These are phyloP conservation scores for Diplosphaera chodatii DNA, from an alignment of 139 green algal genomes.

Conservation along the genomic window DNA sequence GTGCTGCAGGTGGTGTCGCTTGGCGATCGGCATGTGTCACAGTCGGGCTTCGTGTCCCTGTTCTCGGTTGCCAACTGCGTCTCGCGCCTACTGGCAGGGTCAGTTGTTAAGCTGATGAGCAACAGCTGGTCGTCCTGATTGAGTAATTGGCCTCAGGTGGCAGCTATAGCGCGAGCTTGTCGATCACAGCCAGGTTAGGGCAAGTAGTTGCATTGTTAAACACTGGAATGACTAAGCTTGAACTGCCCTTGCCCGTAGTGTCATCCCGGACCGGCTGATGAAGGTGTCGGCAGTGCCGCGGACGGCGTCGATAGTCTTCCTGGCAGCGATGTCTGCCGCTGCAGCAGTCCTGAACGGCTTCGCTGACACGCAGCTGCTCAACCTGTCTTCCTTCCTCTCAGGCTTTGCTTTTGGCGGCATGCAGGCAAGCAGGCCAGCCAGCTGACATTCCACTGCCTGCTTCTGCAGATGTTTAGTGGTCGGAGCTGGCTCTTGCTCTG, in stretches of 20 bases:
- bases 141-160: too few species aligned
- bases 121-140: too few species aligned
- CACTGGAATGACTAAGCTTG: too few species aligned
- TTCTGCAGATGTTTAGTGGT: too few species aligned
- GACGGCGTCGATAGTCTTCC: constrained; percentile 28
- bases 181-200: too few species aligned
- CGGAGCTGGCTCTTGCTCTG: too few species aligned
- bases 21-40: neutral
- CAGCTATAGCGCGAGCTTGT: too few species aligned
- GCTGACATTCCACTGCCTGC: too few species aligned
- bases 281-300: constrained; percentile 35
- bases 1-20: neutral
- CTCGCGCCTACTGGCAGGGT: constrained; percentile 5
- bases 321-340: constrained; percentile 14
- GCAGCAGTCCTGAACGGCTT: constrained; percentile 19
- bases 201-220: too few species aligned
- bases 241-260: too few species aligned
- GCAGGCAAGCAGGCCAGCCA: neutral
- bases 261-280: constrained; percentile 42
- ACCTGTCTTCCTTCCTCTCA: constrained; percentile 30
- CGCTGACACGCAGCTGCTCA: constrained; percentile 24
- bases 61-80: constrained; percentile 70
- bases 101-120: too few species aligned
- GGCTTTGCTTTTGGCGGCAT: constrained; percentile 65
- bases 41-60: constrained; percentile 52